Conservation (phyloP, 1,284 basidiomycete genomes). For the Ganoderma boninense region DNA sequence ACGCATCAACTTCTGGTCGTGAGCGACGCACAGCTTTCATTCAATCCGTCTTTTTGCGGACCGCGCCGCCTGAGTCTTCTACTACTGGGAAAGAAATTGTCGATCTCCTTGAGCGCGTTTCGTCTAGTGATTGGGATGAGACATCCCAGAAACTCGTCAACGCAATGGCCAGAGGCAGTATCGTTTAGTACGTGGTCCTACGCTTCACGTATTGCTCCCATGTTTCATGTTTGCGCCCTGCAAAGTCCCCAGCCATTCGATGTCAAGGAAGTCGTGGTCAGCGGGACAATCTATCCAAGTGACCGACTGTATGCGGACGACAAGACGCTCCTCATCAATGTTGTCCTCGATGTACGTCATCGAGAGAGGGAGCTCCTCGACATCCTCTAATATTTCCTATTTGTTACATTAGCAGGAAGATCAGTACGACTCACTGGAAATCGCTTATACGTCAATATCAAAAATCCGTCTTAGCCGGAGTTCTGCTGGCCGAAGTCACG, state of each 20-base stretch:
- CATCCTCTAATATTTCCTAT: background rate
- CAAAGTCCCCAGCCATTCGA: slow-evolving; percentile 68
- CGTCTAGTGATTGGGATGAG: slow-evolving; percentile 60
- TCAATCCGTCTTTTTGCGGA: slow-evolving; percentile 53
- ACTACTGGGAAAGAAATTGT: slow-evolving; percentile 46
- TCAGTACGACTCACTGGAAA: slow-evolving; percentile 51
- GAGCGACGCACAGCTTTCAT: slow-evolving; percentile 55
- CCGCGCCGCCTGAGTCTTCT: slow-evolving; percentile 30
- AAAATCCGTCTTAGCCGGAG: slow-evolving; percentile 42
- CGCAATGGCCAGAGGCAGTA: slow-evolving; percentile 53
- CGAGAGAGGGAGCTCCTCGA: too few species aligned
- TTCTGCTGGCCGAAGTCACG: background rate
- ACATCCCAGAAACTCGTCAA: slow-evolving; percentile 57
- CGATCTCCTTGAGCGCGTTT: slow-evolving; percentile 51
- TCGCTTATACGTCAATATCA: slow-evolving; percentile 53
- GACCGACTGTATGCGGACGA: slow-evolving; percentile 62
- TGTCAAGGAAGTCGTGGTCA: slow-evolving; percentile 50
- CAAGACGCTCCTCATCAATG: slow-evolving; percentile 58
- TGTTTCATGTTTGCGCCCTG: slow-evolving; percentile 8
- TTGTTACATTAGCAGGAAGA: slow-evolving; percentile 43
- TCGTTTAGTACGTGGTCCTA: slow-evolving; percentile 53
- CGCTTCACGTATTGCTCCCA: background rate
- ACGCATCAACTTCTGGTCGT: slow-evolving; percentile 43
- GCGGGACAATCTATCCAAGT: slow-evolving; percentile 47
- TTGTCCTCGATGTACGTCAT: slow-evolving; percentile 50